phyloP scores from a whole-genome alignment of 257 asterid species.

The Ajuga chamaepitys region DNA sequence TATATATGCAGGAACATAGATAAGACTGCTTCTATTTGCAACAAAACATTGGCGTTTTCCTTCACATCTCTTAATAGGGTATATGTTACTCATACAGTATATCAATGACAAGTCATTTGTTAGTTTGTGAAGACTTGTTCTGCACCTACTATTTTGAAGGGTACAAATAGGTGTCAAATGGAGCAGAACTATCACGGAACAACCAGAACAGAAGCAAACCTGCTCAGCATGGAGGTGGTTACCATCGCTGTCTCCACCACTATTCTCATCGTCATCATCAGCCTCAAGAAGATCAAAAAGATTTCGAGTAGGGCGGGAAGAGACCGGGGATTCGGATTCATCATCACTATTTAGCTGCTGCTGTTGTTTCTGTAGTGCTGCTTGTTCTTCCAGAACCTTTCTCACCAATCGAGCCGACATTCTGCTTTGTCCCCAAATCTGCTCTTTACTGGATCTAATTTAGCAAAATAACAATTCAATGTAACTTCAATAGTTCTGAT shows the following conservation, averaged over 20 bases:
- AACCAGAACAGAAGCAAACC: conserved; percentile 23
- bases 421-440: conserved; percentile 7
- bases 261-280: conserved; percentile 24
- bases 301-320: conserved; percentile 37
- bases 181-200: background rate
- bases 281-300: conserved; percentile 59
- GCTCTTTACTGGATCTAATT: background rate
- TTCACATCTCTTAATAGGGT: background rate
- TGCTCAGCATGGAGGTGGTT: conserved; percentile 15
- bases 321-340: conserved; percentile 37
- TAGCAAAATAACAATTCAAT: background rate
- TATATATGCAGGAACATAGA: background rate
- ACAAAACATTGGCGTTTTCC: background rate
- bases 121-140: background rate
- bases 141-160: background rate
- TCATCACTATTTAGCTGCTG: conserved; percentile 32
- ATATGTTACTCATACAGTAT: background rate
- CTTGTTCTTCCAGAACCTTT: conserved; percentile 59
- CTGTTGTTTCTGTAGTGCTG: conserved; percentile 26
- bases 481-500: background rate
- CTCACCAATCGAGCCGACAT: conserved; percentile 70
- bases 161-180: background rate
- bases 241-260: background rate
- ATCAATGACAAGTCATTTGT: background rate
- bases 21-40: background rate